phyloP scores from a whole-genome alignment of 2,329 filamentous ascomycete genomes.

The Arthrinium phaeospermum region DNA sequence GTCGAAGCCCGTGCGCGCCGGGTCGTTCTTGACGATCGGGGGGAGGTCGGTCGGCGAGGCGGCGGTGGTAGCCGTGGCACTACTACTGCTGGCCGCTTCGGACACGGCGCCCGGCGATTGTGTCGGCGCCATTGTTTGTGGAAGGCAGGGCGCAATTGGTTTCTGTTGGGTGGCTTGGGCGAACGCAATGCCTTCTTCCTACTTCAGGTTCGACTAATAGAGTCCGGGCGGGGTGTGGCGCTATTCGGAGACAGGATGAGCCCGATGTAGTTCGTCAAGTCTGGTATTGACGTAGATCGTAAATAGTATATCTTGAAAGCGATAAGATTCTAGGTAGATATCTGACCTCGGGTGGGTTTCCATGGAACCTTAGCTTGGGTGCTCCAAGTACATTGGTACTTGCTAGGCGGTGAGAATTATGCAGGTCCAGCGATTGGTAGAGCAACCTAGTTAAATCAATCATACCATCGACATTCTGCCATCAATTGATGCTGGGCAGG shows the following conservation, averaged over 20 bases:
- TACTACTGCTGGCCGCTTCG: conserved; percentile 13
- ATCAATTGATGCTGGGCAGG: neutral
- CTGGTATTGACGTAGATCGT: neutral
- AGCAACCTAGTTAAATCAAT: too few relatives aligned
- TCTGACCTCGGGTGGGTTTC: neutral
- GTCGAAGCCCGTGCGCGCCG: conserved; percentile 67
- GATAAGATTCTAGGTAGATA: neutral
- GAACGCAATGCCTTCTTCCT: too few relatives aligned
- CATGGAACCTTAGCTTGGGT: neutral
- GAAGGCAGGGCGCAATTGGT: neutral
- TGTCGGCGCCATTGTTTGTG: conserved; percentile 11
- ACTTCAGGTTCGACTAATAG: neutral
- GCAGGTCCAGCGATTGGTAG: neutral
- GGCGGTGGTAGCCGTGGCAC: conserved; percentile 23
- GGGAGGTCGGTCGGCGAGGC: conserved; percentile 28
- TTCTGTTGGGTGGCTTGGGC: neutral
- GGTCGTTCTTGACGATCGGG: conserved; percentile 60
- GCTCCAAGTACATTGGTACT: neutral
- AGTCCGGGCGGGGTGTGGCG: neutral
- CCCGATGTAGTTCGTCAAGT: neutral
- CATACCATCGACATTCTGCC: neutral
- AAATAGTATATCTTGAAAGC: neutral
- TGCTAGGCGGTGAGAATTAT: neutral
- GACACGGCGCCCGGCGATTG: conserved; percentile 12
- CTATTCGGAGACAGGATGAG: neutral